Evolutionary conservation across 768 basidiomycete species (phyloP), one percentile per base, ranked within the genome.

Genomic region (Boletus edulis): DNA sequence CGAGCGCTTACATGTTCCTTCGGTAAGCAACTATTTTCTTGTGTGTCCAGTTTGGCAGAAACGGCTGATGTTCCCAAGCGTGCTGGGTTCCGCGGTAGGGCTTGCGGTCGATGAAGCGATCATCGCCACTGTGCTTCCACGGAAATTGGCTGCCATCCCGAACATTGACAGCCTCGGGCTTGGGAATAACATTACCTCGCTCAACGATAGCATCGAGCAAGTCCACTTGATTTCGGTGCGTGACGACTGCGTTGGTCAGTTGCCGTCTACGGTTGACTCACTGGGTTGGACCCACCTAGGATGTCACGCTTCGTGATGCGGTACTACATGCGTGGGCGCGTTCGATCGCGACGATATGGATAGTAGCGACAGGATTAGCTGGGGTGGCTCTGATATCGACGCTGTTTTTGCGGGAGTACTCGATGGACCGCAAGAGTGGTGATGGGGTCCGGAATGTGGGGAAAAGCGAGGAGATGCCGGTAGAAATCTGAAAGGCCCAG

Each of bases 91-190:
- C 32, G 86, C 89, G 2, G 75, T 92, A 24, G 87, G 88, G 14
- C 83, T 91, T 52, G 81, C 88, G 0, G 67, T 89, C 43, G 87
- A 88, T 27, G 84, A 91, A 63, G 81, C 83, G 3, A 84, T 91
- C 54, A 85, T 84, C 58, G 75, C 85, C 1, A 84, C 81, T 46
- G 82, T 84, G 37, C 60, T 69, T 14, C 49, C 42, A 42, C 49
- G 43, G 43, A 58, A 22, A 41, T 32, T 71, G 17, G 50, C 22
- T 15, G 54, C 37, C 8, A 59, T 71, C 18, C 39, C 5, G 1
- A 13, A 18, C 4, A 46, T 37, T 10, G 7, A 49, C 7, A 67
- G 60, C 8, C 31, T 61, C n/a, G 54, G 63, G 31, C 69, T 81
- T 29, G 67, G 75, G 55, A 78, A 76, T 1, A 77, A 77, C 8